Evolutionary conservation across 441 rosid species (phyloP), one percentile per base, ranked within the genome.

Genomic region (Rhodomyrtus psidioides): DNA sequence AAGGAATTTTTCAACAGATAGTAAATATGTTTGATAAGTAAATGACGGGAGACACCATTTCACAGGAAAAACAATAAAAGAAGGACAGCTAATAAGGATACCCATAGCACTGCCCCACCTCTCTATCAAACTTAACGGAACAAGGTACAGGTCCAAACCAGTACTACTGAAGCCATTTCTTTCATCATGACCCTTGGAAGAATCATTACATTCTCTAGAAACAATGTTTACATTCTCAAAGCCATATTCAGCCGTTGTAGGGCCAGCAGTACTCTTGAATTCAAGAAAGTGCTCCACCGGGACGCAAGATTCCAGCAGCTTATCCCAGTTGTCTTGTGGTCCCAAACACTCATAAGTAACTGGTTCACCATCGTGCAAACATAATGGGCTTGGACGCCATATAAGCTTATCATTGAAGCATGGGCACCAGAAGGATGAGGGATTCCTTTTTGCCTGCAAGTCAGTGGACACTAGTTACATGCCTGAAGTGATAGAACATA

Each of bases 101-200:
- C 99, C 98, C 98, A 97, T 97, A 26, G 97, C 98, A 90, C 93
- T 91, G 90, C 98, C 98, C 99, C 98, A 97, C 89, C 98, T 94
- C 87, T 95, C 99, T 57, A 94, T 92, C 91, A 96, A 91, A 89
- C 89, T 93, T 55, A 83, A 79, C 5, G 98, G 99, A 85, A 97
- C 99, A 55, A 90, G 60, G 88, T 94, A 96, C 70, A 90, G 94
- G 84, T 91, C 91, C 53, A 86, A 54, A 83, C 87, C 87, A 53
- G 83, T 81, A 79, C 86, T 74, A 82, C 76, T 82, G 56, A 76
- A 54, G 81, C 49, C 85, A 59, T 86, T 90, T 92, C 70, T 91
- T 83, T 89, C 93, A 55, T 75, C 85, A 70, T 28, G 62, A 85
- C 88, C 81, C 83, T 88, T 89, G 75, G 89, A n/a, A 85, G 88